Percentiles rank a stretch among this genome's conserved stretches.
These are phyloP conservation scores for Chrysosphaeria jannelii DNA, from an alignment of 2,329 filamentous ascomycete genomes.

Conservation along the genomic window DNA sequence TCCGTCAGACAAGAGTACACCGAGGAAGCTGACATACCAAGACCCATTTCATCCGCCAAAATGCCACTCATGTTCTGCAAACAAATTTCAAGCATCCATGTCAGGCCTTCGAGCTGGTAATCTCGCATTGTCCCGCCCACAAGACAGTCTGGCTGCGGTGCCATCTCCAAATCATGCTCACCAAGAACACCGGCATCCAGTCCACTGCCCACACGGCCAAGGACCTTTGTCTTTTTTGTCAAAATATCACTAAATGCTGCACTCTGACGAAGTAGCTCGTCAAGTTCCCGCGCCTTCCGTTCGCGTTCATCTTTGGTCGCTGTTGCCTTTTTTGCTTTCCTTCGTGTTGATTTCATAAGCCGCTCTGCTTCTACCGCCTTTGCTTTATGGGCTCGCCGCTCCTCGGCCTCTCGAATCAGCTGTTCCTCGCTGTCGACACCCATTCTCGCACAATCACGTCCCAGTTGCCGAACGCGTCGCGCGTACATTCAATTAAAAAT, in stretches of 20 bases:
- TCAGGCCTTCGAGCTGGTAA: conserved; percentile 80
- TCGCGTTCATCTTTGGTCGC: conserved; percentile 23
- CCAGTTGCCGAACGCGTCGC: no score
- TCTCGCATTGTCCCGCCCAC: conserved; percentile 72
- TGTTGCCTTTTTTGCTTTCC: conserved; percentile 16
- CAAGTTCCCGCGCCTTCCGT: conserved; percentile 25
- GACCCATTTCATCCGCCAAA: conserved; percentile 76
- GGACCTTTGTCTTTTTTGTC: conserved; percentile 29
- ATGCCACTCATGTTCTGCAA: conserved; percentile 72
- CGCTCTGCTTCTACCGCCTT: conserved; percentile 18
- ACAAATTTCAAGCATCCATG: conserved; percentile 72
- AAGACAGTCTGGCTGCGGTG: conserved; percentile 59
- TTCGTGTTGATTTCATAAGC: conserved; percentile 10
- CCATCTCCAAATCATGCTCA: conserved; percentile 43
- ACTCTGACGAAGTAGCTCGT: conserved; percentile 26
- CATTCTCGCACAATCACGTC: no score
- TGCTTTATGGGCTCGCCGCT: conserved; percentile 14
- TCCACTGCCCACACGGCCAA: conserved; percentile 28
- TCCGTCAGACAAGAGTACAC: background rate
- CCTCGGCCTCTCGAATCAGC: conserved; percentile 9
- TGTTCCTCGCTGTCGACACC: conserved; percentile 2
- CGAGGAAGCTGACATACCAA: conserved; percentile 13
- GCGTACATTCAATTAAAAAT: no score
- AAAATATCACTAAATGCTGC: conserved; percentile 30
- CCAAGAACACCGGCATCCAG: conserved; percentile 27